A percentile compares a stretch with the other conserved stretches of the same genome.
Evolutionary conservation across 1,284 basidiomycete species (phyloP).

Genomic region (Athelia psychrophila): DNA sequence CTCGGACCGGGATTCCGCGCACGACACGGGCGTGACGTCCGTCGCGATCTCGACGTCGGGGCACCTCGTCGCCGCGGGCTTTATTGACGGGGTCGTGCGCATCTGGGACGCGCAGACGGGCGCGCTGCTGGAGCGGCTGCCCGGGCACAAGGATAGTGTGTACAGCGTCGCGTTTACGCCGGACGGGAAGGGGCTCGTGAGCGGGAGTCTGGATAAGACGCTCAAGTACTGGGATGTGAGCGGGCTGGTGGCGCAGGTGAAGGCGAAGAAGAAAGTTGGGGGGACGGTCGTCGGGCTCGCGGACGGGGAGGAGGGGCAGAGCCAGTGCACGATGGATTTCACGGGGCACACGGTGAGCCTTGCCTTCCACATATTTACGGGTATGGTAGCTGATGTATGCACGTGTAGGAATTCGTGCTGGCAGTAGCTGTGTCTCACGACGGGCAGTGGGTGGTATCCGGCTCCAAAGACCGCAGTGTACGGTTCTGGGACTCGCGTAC

Average conservation of each 20-base stretch:
- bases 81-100: constrained; percentile 26
- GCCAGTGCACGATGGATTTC: constrained; percentile 52
- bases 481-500: constrained; percentile 76
- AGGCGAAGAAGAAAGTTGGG: not conserved
- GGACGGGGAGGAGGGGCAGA: not conserved
- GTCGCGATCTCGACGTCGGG: constrained; percentile 79
- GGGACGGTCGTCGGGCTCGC: not conserved
- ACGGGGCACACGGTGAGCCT: constrained; percentile 76
- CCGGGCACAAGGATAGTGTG: constrained; percentile 25
- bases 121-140: constrained; percentile 13
- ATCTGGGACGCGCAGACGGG: constrained; percentile 17
- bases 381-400: not conserved
- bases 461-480: constrained; percentile 88
- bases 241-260: not conserved
- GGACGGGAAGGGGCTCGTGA: not conserved
- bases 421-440: constrained; percentile 82
- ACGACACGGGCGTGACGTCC: constrained; percentile 77
- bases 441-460: constrained; percentile 85
- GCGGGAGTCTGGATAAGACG: not conserved
- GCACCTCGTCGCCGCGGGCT: constrained; percentile 27
- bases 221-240: constrained; percentile 1
- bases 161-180: constrained; percentile 27
- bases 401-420: constrained; percentile 70
- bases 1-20: constrained; percentile 49
- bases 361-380: not conserved